phyloP scores from a whole-genome alignment of 116 monocot species.

The Zostera marina region DNA sequence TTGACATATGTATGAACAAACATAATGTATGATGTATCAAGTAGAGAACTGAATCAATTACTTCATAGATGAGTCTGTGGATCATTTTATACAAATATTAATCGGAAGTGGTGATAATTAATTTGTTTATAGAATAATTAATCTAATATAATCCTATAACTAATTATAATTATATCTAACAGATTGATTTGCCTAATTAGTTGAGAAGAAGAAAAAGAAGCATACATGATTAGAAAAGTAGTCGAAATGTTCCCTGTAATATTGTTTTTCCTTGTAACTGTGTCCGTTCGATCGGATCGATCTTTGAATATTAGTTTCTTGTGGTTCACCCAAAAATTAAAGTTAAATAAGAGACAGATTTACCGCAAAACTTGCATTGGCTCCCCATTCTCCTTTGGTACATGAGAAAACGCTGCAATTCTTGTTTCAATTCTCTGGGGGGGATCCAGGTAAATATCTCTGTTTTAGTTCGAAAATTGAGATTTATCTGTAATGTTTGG shows the following conservation, averaged over 20 bases:
- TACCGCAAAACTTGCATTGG: slow-evolving; percentile 79
- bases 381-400: slow-evolving; percentile 86
- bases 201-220: slow-evolving; percentile 2
- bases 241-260: slow-evolving; percentile 76
- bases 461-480: neutral
- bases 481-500: too few species aligned
- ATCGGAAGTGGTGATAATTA: too few species aligned
- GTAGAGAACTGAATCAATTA: too few species aligned
- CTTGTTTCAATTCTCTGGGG: slow-evolving; percentile 69
- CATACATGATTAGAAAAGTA: slow-evolving; percentile 76
- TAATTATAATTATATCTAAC: too few species aligned
- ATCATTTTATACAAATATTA: too few species aligned
- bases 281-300: neutral
- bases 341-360: neutral
- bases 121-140: too few species aligned
- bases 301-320: neutral
- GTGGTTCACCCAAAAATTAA: neutral
- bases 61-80: too few species aligned
- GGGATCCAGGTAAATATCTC: slow-evolving; percentile 3
- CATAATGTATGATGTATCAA: too few species aligned
- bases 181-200: too few species aligned
- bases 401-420: slow-evolving; percentile 70
- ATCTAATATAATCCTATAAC: too few species aligned
- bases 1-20: too few species aligned
- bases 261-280: slow-evolving; percentile 65